Evolutionary conservation across 139 green algal genomes (phyloP).

Genomic region (Volvox africanus): DNA sequence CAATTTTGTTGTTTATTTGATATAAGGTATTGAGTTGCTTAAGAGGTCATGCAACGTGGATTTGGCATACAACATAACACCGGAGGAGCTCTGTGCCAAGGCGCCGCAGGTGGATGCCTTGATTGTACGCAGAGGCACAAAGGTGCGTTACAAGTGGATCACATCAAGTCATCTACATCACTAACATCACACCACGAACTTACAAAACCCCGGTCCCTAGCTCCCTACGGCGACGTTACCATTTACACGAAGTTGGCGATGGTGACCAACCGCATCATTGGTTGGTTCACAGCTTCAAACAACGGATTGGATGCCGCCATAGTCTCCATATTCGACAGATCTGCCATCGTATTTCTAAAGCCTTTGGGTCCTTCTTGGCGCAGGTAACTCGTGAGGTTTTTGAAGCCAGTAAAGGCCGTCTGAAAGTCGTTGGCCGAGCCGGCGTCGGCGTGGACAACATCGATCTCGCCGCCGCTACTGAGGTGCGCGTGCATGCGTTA

Average conservation of each 20-base stretch:
- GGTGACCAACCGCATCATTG: too few species aligned
- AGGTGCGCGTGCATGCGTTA: slow-evolving; percentile 64
- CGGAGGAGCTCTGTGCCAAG: slow-evolving; percentile 84
- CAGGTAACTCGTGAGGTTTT: slow-evolving; percentile 93
- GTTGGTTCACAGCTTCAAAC: too few species aligned
- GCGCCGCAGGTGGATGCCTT: slow-evolving; percentile 85
- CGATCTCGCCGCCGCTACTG: slow-evolving; percentile 92
- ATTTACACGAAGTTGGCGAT: too few species aligned
- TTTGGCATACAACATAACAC: slow-evolving; percentile 79
- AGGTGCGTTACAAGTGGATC: slow-evolving; percentile 67
- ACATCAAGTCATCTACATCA: background rate
- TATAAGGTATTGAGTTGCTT: slow-evolving; percentile 85
- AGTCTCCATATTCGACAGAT: background rate
- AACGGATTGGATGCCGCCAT: too few species aligned
- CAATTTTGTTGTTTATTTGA: too few species aligned
- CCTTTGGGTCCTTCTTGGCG: too few species aligned
- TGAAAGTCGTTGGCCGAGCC: slow-evolving; percentile 95
- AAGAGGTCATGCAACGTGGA: slow-evolving; percentile 76
- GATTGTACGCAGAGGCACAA: slow-evolving; percentile 93
- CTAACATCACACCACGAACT: background rate
- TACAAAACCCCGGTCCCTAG: too few species aligned
- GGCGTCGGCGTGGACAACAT: slow-evolving; percentile 98
- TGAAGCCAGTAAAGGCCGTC: slow-evolving; percentile 89
- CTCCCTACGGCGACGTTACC: too few species aligned
- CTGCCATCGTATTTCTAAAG: background rate